A percentile compares a stretch with the other conserved stretches of the same genome.
Evolutionary conservation across 2,329 filamentous ascomycete species (phyloP).

Genomic region (Colletotrichum lindemuthianum): DNA sequence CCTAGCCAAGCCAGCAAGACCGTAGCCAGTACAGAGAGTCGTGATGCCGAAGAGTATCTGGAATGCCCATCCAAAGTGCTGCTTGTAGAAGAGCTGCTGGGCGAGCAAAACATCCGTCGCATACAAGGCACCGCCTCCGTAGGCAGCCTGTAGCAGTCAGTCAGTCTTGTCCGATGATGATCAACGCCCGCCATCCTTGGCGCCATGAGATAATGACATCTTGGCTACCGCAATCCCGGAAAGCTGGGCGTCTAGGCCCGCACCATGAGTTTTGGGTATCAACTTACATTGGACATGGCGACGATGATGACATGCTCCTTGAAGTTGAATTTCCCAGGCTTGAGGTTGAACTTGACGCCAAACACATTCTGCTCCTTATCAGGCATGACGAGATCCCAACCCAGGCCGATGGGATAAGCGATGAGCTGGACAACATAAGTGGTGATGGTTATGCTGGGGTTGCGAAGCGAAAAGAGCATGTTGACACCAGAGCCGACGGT

Average conservation of each 20-base stretch:
- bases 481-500: slow-evolving; percentile 71
- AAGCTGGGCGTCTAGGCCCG: background rate
- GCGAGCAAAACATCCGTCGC: slow-evolving; percentile 54
- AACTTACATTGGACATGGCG: slow-evolving; percentile 70
- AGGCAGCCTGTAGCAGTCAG: slow-evolving; percentile 57
- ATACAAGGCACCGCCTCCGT: slow-evolving; percentile 64
- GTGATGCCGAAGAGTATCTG: slow-evolving; percentile 69
- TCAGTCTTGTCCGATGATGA: slow-evolving; percentile 31
- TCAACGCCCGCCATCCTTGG: background rate
- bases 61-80: slow-evolving; percentile 66
- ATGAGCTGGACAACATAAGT: slow-evolving; percentile 72
- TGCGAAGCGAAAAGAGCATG: slow-evolving; percentile 68
- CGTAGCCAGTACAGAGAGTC: slow-evolving; percentile 71
- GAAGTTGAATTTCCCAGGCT: slow-evolving; percentile 67
- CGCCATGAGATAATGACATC: background rate
- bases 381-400: slow-evolving; percentile 66
- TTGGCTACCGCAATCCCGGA: slow-evolving; percentile 7
- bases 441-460: slow-evolving; percentile 67
- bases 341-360: slow-evolving; percentile 65
- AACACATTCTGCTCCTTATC: slow-evolving; percentile 61
- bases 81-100: slow-evolving; percentile 59
- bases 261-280: background rate
- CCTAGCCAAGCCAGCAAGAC: slow-evolving; percentile 67
- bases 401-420: slow-evolving; percentile 66
- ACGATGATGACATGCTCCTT: slow-evolving; percentile 72